Evolutionary conservation across 768 basidiomycete species (phyloP).

Genomic region (Rhodotorula sphaerocarpa): DNA sequence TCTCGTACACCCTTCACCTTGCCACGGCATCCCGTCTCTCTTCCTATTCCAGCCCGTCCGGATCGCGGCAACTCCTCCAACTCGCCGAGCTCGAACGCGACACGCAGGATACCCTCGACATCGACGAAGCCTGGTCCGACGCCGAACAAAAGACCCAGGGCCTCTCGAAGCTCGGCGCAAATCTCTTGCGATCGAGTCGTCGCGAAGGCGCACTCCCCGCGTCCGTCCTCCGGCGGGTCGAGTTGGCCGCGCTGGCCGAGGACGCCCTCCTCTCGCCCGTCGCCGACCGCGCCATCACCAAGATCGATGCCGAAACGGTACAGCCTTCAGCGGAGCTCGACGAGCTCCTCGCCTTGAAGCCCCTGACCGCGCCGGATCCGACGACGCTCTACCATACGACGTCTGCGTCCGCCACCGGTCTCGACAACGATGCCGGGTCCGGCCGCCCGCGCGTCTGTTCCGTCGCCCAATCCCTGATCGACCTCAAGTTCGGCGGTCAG

Average conservation of each 20-base stretch:
- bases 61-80: slow-evolving; percentile 22
- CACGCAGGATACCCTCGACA: not conserved
- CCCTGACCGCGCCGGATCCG: slow-evolving; percentile 26
- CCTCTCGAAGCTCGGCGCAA: slow-evolving; percentile 27
- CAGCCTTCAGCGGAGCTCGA: slow-evolving; percentile 15
- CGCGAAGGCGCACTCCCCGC: slow-evolving; percentile 11
- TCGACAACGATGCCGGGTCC: not conserved
- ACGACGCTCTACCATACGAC: slow-evolving; percentile 31
- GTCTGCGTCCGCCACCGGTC: not conserved
- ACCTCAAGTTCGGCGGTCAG: slow-evolving; percentile 32
- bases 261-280: slow-evolving; percentile 23
- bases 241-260: slow-evolving; percentile 10
- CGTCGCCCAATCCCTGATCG: slow-evolving; percentile 31
- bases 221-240: slow-evolving; percentile 25
- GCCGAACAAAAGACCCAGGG: slow-evolving; percentile 30
- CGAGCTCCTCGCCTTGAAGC: slow-evolving; percentile 19
- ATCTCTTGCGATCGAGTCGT: slow-evolving; percentile 8
- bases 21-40: slow-evolving; percentile 29
- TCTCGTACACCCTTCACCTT: slow-evolving; percentile 34
- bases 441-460: slow-evolving; percentile 6
- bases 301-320: slow-evolving; percentile 11
- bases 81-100: slow-evolving; percentile 15
- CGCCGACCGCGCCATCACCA: slow-evolving; percentile 16
- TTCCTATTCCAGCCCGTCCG: slow-evolving; percentile 13
- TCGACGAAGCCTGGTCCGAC: slow-evolving; percentile 22